Evolutionary conservation across 2,329 filamentous ascomycete genomes (phyloP).

Genomic region (Ceratocystis eucalypticola): DNA sequence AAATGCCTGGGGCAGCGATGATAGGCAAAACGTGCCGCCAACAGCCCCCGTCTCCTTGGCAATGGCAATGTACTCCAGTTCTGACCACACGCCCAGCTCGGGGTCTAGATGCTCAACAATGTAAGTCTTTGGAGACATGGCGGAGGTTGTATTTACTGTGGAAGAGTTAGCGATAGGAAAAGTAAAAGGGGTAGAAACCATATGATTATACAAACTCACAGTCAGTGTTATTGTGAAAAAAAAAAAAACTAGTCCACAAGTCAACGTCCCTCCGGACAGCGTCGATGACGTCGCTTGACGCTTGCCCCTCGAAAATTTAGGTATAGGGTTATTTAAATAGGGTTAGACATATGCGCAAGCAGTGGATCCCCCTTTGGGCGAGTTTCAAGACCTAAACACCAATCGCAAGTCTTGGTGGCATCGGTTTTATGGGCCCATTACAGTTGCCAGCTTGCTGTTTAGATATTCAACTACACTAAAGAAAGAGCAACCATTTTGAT

Average conservation of each 20-base stretch:
- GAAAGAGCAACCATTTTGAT: background rate
- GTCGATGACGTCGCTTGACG: constrained; percentile 3
- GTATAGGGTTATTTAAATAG: background rate
- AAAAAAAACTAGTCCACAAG: background rate
- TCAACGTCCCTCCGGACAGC: background rate
- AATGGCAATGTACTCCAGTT: constrained; percentile 82
- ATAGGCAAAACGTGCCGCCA: constrained; percentile 62
- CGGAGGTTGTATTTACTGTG: background rate
- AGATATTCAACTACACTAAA: background rate
- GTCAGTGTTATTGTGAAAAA: no score
- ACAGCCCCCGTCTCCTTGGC: constrained; percentile 61
- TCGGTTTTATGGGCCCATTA: background rate
- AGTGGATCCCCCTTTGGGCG: background rate
- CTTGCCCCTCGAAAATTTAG: background rate
- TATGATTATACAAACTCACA: no score
- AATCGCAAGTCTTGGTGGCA: background rate
- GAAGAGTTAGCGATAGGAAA: background rate
- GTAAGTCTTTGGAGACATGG: constrained; percentile 43
- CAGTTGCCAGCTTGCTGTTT: constrained; percentile 5
- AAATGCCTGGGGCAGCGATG: constrained; percentile 60
- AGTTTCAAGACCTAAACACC: background rate
- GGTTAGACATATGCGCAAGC: background rate
- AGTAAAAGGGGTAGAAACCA: no score
- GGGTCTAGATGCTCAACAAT: constrained; percentile 95
- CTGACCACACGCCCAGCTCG: constrained; percentile 87